Evolutionary conservation across 2,329 filamentous ascomycete genomes (phyloP).

Genomic region (Aspergillus tanneri): DNA sequence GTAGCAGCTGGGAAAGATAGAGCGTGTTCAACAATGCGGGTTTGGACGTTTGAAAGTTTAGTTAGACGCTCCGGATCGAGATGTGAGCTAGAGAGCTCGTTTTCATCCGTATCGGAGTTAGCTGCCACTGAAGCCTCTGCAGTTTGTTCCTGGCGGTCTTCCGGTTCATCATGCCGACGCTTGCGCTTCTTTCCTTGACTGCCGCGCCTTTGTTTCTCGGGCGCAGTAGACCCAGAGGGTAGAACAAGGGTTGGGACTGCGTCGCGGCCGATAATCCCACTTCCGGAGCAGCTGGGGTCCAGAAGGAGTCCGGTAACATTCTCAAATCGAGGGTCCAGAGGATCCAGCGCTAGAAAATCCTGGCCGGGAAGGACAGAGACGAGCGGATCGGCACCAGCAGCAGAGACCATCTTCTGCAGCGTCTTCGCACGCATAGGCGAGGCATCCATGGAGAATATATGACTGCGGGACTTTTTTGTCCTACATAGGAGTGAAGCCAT

Average conservation of each 20-base stretch:
- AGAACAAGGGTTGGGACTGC: conserved; percentile 70
- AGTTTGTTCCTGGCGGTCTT: background rate
- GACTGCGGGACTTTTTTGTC: conserved; percentile 29
- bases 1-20: conserved; percentile 73
- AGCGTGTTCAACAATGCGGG: conserved; percentile 77
- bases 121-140: background rate
- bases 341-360: conserved; percentile 79
- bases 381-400: conserved; percentile 67
- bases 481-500: conserved; percentile 68
- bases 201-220: conserved; percentile 16
- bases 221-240: conserved; percentile 36
- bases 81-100: conserved; percentile 32
- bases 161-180: conserved; percentile 25
- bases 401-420: conserved; percentile 77
- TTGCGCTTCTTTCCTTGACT: conserved; percentile 48
- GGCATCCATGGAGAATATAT: conserved; percentile 53
- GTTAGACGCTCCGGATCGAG: conserved; percentile 64
- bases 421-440: conserved; percentile 63
- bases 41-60: conserved; percentile 77
- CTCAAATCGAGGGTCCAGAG: conserved; percentile 58
- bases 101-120: conserved; percentile 34
- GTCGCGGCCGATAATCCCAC: conserved; percentile 87
- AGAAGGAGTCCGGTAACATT: conserved; percentile 80
- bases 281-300: conserved; percentile 93
- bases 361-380: conserved; percentile 70